Evolutionary conservation across 805 yeast genomes (phyloP).

Genomic region (Cyberlindnera petersonii): DNA sequence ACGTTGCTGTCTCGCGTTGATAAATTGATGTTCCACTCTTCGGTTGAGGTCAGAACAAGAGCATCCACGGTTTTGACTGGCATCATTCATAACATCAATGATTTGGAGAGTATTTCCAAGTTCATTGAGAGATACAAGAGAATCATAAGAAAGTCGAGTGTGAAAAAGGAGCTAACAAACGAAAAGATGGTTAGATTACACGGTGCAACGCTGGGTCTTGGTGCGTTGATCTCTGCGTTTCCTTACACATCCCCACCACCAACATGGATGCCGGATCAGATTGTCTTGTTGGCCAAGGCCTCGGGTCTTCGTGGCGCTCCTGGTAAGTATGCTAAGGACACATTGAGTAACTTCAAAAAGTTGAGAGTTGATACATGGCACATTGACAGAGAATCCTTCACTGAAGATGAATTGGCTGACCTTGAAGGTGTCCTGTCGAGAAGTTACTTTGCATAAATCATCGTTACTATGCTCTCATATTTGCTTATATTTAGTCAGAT

Average conservation of each 20-base stretch:
- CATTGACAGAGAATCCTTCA: conserved; percentile 72
- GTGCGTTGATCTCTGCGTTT: conserved; percentile 84
- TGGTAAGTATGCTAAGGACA: conserved; percentile 80
- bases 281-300: conserved; percentile 65
- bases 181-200: conserved; percentile 54
- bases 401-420: conserved; percentile 77
- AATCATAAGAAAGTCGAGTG: conserved; percentile 26
- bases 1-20: conserved; percentile 49
- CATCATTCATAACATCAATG: conserved; percentile 53
- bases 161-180: conserved; percentile 33
- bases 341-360: conserved; percentile 81
- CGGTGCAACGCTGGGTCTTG: conserved; percentile 84
- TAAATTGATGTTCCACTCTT: conserved; percentile 53
- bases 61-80: conserved; percentile 77
- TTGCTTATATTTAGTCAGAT: not conserved
- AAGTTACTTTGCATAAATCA: conserved; percentile 70
- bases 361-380: conserved; percentile 96
- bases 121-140: conserved; percentile 34
- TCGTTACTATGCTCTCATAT: not conserved
- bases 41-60: conserved; percentile 69
- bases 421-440: conserved; percentile 92
- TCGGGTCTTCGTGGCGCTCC: conserved; percentile 73
- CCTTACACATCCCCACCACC: conserved; percentile 93
- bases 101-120: conserved; percentile 38
- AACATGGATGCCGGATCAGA: conserved; percentile 73